phyloP scores from a whole-genome alignment of 768 basidiomycete genomes.

The Lentinus brumalis region DNA sequence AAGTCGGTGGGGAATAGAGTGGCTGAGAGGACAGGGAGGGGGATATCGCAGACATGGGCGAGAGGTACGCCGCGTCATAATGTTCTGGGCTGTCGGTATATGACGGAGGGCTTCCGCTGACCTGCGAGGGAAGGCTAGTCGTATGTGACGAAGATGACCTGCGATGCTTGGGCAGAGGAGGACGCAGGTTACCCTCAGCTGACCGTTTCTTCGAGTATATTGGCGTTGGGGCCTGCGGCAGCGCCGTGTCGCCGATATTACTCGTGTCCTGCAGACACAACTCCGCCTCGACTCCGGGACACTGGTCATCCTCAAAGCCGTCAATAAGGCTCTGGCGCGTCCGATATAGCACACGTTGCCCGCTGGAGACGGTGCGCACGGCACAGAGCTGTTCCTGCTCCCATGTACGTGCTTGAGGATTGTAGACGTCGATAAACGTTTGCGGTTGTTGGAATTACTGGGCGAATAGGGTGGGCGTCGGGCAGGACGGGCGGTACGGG shows the following conservation, averaged over 20 bases:
- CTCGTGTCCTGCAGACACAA: constrained; percentile 43
- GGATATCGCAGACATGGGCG: background rate
- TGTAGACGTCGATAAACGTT: constrained; percentile 65
- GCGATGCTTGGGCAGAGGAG: constrained; percentile 1
- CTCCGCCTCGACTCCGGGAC: constrained; percentile 57
- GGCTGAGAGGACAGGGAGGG: background rate
- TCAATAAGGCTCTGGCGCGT: constrained; percentile 59
- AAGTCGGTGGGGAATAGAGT: background rate
- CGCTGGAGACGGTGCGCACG: constrained; percentile 58
- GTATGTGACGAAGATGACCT: constrained; percentile 3
- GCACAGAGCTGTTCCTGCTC: constrained; percentile 64
- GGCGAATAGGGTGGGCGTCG: too few relatives aligned
- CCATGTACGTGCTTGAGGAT: constrained; percentile 58
- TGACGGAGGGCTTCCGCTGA: background rate
- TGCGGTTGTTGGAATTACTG: too few relatives aligned
- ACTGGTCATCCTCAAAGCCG: constrained; percentile 58
- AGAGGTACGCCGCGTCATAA: background rate
- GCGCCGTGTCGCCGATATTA: background rate
- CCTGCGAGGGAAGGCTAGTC: background rate
- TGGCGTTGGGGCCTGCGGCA: background rate
- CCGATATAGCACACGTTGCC: constrained; percentile 65
- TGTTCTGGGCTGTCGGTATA: too few relatives aligned
- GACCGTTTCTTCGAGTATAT: background rate
- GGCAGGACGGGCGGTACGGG: too few relatives aligned
- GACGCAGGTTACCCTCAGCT: background rate